These are phyloP conservation scores for Colletotrichum paranaense DNA, from an alignment of 2,329 filamentous ascomycete genomes.

Conservation along the genomic window DNA sequence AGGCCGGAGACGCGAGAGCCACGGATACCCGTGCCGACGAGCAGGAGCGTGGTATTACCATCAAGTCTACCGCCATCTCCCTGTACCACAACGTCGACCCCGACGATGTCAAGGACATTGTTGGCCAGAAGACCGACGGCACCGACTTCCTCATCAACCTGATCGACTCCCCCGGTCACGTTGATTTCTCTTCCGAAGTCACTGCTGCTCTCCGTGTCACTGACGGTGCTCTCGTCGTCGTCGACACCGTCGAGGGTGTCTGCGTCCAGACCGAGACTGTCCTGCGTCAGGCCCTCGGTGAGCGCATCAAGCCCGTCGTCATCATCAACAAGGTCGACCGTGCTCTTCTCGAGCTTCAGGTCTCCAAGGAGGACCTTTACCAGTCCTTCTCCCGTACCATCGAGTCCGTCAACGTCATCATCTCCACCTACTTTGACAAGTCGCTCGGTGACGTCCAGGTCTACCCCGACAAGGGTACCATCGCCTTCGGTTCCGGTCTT, in stretches of 20 bases:
- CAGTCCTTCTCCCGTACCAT: constrained; percentile 99
- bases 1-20: constrained; percentile 95
- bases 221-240: constrained; percentile 98
- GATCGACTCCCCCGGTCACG: constrained; percentile 99
- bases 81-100: constrained; percentile 88
- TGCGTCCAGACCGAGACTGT: constrained; percentile 99
- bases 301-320: constrained; percentile 99
- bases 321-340: constrained; percentile 99
- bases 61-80: constrained; percentile 99
- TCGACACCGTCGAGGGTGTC: constrained; percentile 99
- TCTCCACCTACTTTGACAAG: constrained; percentile 99
- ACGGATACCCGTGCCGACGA: constrained; percentile 98
- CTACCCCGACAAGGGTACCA: constrained; percentile 96
- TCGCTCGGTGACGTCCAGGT: constrained; percentile 97
- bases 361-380: constrained; percentile 99
- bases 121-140: constrained; percentile 86
- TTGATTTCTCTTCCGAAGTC: constrained; percentile 99
- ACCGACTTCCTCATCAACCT: constrained; percentile 99
- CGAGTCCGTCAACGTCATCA: constrained; percentile 99
- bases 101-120: constrained; percentile 95
- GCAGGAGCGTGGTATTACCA: constrained; percentile 99
- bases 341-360: constrained; percentile 98
- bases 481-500: constrained; percentile 99
- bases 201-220: constrained; percentile 99
- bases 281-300: constrained; percentile 97